phyloP scores from a whole-genome alignment of 2,329 filamentous ascomycete species.

The Cladosporium sp. region DNA sequence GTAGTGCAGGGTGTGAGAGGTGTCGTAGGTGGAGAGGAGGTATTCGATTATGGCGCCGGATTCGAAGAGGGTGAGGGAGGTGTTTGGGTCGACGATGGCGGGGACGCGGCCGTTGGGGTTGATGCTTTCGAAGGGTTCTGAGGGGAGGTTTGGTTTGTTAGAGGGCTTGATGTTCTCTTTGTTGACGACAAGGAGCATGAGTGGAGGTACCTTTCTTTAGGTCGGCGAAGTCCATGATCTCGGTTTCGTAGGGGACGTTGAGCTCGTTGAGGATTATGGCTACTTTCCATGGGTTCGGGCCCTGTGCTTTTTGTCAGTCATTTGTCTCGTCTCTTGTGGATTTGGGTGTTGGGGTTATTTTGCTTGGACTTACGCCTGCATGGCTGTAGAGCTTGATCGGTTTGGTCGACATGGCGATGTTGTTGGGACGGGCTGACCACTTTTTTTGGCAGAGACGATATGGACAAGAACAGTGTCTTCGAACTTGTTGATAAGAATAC shows the following conservation, averaged over 20 bases:
- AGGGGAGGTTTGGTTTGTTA: too few relatives aligned
- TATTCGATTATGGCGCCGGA: slow-evolving; percentile 49
- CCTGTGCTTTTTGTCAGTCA: slow-evolving; percentile 14
- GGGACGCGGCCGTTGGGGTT: slow-evolving; percentile 43
- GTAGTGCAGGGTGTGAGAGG: slow-evolving; percentile 34
- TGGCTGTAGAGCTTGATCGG: slow-evolving; percentile 29
- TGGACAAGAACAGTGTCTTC: too few relatives aligned
- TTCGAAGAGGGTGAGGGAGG: slow-evolving; percentile 45
- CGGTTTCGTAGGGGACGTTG: slow-evolving; percentile 35
- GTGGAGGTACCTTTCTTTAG: slow-evolving; percentile 31
- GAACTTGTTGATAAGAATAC: too few relatives aligned
- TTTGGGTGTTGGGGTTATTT: too few relatives aligned
- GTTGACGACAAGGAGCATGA: too few relatives aligned
- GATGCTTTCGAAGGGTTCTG: too few relatives aligned
- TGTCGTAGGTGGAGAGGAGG: slow-evolving; percentile 41
- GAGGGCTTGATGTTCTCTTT: too few relatives aligned
- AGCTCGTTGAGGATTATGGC: slow-evolving; percentile 43
- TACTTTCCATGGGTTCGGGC: slow-evolving; percentile 43
- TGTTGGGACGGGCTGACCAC: too few relatives aligned
- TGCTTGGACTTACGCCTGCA: slow-evolving; percentile 15
- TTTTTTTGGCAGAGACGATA: too few relatives aligned
- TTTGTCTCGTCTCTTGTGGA: neutral
- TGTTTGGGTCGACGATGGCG: slow-evolving; percentile 43
- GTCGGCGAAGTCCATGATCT: slow-evolving; percentile 33
- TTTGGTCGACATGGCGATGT: slow-evolving; percentile 14